phyloP scores from a whole-genome alignment of 306 rosid genomes.

The Heteromeles arbutifolia region DNA sequence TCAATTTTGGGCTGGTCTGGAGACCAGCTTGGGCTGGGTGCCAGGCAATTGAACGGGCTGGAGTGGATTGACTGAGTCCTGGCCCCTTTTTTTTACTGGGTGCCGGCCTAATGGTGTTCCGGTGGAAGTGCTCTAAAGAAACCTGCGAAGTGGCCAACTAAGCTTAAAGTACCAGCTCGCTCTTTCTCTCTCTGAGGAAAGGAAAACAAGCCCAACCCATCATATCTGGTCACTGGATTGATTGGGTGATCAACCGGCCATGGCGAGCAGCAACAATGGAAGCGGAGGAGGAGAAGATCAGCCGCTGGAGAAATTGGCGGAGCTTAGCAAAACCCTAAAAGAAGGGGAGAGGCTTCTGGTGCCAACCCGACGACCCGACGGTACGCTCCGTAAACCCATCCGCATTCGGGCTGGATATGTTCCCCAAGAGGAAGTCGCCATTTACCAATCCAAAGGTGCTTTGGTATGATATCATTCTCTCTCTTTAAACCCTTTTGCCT shows the following conservation, averaged over 20 bases:
- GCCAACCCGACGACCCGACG: conserved; percentile 87
- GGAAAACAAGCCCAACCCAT: background rate
- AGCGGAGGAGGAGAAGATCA: conserved; percentile 29
- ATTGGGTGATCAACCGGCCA: conserved; percentile 1
- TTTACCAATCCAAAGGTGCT: conserved; percentile 70
- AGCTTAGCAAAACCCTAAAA: conserved; percentile 54
- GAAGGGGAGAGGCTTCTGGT: conserved; percentile 80
- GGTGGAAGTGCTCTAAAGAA: no score
- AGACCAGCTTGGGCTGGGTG: no score
- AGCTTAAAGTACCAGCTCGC: no score
- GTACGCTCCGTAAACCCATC: conserved; percentile 71
- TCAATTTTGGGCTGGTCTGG: no score
- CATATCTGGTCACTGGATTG: background rate
- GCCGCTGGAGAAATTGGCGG: conserved; percentile 22
- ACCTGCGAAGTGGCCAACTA: no score
- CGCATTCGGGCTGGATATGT: conserved; percentile 79
- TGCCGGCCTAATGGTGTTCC: no score
- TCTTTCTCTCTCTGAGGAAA: no score
- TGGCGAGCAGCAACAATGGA: conserved; percentile 40
- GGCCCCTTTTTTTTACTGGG: no score
- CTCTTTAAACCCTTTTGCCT: background rate
- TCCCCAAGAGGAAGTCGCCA: conserved; percentile 91
- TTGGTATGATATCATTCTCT: conserved; percentile 31
- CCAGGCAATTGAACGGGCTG: no score
- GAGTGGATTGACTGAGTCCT: no score